Base-by-base conservation (phyloP, 352 stramenopile genomes). In the Pythium folliculosum region DNA sequence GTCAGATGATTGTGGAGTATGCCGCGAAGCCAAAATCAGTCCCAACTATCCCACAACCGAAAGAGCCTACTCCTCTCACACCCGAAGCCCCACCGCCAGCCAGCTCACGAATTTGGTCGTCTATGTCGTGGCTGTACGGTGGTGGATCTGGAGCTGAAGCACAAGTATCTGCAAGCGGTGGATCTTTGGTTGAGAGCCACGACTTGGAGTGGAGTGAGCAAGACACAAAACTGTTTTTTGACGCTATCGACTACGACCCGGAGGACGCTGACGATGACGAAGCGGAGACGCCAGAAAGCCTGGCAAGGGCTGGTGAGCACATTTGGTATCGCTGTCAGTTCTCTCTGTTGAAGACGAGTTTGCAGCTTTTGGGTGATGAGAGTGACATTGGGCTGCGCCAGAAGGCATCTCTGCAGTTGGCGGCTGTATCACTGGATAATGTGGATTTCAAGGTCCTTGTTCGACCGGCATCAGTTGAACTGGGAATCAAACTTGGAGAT, bases 181-280 rank as follows among this genome's bases (percentile, higher is more conserved):
- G 22, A 1, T 25, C 45, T 13, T 10, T 25, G 5, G 49, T 27
- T 21, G 52, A 67, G 23, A 38, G 13, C 35, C 75, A 84, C 48
- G 83, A 92, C 38, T 76, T 92, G 4, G 79, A 84, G 60, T 94
- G 86, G 86, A 94, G 82, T 62, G 84, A 95, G n/a, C 78, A 93
- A 65, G 88, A 95, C 54, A 91, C 81, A 8, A 88, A 91, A 54
- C 76, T 86, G 37, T 62, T 95, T 3, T 95, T 90, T 38, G 80
- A 88, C 21, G 86, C 86, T 9, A 95, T 95, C 50, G 77, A 95
- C 65, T 95, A 90, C 45, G 74, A 92, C 62, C 88, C 88, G 1
- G 73, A 81, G 2, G 54, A 84, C 67, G n/a, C 30, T 54, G 22
- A 53, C 49, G 22, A 32, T 19, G 23, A 60, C 30, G 60, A 64